Base-by-base conservation (phyloP, 2,329 filamentous ascomycete genomes). In the Aaosphaeria pasadenensis region DNA sequence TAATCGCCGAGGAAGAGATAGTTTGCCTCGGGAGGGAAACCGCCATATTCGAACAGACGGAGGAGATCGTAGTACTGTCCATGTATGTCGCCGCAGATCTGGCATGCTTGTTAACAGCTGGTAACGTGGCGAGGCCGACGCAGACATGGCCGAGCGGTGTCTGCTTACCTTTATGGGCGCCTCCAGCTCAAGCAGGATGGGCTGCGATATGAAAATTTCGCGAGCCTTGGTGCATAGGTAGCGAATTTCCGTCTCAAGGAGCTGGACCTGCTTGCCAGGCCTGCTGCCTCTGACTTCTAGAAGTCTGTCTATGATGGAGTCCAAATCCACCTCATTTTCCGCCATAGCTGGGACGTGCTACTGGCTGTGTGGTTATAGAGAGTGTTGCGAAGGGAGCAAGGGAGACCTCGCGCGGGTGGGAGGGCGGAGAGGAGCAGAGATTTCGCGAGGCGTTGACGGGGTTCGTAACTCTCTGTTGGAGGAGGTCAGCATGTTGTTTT, bases 1-100 rank as follows among this genome's bases (percentile, higher is more conserved):
- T 99, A 99, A 72, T 99, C 94, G 61, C 94, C 94, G 44, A 99
- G 88, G 82, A 99, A 99, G 63, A 99, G 89, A 76, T 97, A 99
- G 81, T 99, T 99, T 67, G 94, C 91, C 77, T 97, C 91, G 11
- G 94, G 94, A 48, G 94, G 94, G 77, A 99, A 97, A 56, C 94
- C 94, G 62, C 94, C 92, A 71, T 96, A 96, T 76, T 99, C 94
- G 75, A 99, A 99, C 53, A 99, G 82, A 68, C 94, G 90, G 60
- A 99, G 82, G 54, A 99, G 83, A 74, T 99, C 94, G 75, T 96
- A 96, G 78, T 99, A 99, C 79, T 99, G 94, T 59, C 94, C 94
- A 74, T 97, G 94, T 63, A 99, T 97, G 77, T 97, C 94, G 76
- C 94, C 94, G 74, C 92, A 97, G 70, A 99, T 99, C 94, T 99